Base-by-base conservation (phyloP, 768 basidiomycete species). In the Auriculariales sp. region DNA sequence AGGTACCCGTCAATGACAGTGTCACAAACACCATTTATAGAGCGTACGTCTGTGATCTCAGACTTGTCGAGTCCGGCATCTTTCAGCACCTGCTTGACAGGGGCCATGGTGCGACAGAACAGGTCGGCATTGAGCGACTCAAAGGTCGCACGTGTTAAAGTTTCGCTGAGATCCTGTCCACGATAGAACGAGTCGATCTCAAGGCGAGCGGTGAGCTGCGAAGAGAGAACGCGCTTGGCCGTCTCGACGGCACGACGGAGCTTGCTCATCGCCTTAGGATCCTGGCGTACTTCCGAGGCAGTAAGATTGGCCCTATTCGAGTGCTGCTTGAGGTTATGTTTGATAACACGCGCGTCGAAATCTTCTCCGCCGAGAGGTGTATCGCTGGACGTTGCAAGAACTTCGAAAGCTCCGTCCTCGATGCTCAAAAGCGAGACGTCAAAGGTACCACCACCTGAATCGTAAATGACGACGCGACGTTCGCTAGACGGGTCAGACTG, bases 191-290 rank as follows among this genome's bases (percentile, higher is more conserved):
- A 64, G 59, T 73, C 71, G 54, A 74, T 69, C 55, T 74, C 72
- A 56, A 74, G 59, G 57, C 66, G 67, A 54, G 67, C 66, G 52
- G 60, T 62, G 66, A 69, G 69, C 57, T 74, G 71, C 47, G 58
- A 62, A 49, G 79, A 79, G 45, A 85, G 68, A 3, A 75, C 78
- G 46, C 81, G 69, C 72, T 85, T 88, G 56, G 83, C 83, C 53
- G 77, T 76, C 66, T 86, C 81, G 53, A 81, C 72, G 55, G 71
- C 71, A 49, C 71, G 64, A 68, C 71, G 72, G 54, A 74, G 66
- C 60, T 74, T 74, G 56, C 72, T 70, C 66, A 74, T 70, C 9
- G 71, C 70, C 46, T 68, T 59, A 27, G 63, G 59, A 63, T 73
- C 66, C 51, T 64, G 63, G 57, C 61, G 61, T 36, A 72, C 71